These are phyloP conservation scores for Rhynchospora breviuscula DNA, from an alignment of 176 grass and related monocot species.

Conservation along the genomic window DNA sequence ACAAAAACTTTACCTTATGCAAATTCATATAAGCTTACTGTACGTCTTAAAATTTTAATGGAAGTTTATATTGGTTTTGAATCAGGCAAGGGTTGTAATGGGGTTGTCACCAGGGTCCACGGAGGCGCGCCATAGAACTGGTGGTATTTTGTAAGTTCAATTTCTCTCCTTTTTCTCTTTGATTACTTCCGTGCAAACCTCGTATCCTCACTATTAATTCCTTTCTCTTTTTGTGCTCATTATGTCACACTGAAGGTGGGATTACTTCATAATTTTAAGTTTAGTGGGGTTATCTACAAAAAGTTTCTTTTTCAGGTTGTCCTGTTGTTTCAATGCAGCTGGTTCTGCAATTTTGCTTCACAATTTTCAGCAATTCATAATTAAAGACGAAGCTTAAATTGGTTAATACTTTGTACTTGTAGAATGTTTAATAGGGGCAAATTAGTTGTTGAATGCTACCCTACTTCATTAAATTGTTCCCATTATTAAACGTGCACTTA, in stretches of 20 bases:
- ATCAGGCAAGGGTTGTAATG: conserved; percentile 14
- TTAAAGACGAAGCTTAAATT: not conserved
- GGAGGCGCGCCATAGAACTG: conserved; percentile 25
- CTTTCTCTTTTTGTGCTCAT: not conserved
- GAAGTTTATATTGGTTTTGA: conserved; percentile 2
- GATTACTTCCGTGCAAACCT: not conserved
- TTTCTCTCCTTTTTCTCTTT: not conserved
- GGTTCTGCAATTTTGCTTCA: not conserved
- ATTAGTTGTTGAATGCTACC: conserved; percentile 11
- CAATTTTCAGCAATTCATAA: not conserved
- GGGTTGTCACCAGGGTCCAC: conserved; percentile 20
- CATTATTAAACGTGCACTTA: not conserved
- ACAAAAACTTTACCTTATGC: not conserved
- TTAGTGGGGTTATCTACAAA: conserved; percentile 8
- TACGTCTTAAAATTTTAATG: conserved; percentile 8
- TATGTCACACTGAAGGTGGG: not conserved
- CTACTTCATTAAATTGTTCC: conserved; percentile 26
- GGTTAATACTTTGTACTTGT: not conserved
- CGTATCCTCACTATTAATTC: not conserved
- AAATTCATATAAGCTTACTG: not conserved
- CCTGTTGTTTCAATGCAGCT: not conserved
- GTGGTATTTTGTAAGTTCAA: conserved; percentile 10
- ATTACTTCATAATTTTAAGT: not conserved
- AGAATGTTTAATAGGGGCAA: not conserved
- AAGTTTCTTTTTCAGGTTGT: not conserved